A percentile compares a stretch with the other conserved stretches of the same genome.
Evolutionary conservation across 2,329 filamentous ascomycete species (phyloP).

Genomic region (Colletotrichum horii): DNA sequence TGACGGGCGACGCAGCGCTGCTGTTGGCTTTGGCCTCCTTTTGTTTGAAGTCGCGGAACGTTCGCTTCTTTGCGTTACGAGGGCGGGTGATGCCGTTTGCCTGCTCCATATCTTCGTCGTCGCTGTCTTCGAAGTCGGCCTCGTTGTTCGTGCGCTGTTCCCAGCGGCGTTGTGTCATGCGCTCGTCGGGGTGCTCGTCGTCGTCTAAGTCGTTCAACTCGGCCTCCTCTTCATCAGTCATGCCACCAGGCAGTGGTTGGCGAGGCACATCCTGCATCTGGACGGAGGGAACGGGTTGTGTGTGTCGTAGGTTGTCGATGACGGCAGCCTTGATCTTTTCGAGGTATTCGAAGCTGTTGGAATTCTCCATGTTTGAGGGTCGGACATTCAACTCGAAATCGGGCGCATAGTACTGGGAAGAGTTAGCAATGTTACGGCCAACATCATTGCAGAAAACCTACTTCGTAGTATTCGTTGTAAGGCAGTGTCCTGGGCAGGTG

Average conservation of each 20-base stretch:
- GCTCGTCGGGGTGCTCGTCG: slow-evolving; percentile 83
- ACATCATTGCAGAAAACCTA: slow-evolving; percentile 43
- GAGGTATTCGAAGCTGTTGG: slow-evolving; percentile 82
- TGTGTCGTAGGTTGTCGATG: slow-evolving; percentile 85
- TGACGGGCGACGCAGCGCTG: slow-evolving; percentile 40
- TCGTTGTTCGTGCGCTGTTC: slow-evolving; percentile 79
- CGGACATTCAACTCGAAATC: slow-evolving; percentile 92
- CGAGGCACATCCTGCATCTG: slow-evolving; percentile 83
- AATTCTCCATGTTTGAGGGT: slow-evolving; percentile 88
- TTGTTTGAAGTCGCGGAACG: slow-evolving; percentile 58
- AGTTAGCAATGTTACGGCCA: slow-evolving; percentile 27
- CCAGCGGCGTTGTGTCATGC: slow-evolving; percentile 81
- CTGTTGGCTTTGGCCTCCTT: slow-evolving; percentile 42
- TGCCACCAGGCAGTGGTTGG: slow-evolving; percentile 60
- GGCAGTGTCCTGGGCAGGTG: slow-evolving; percentile 84
- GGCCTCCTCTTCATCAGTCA: slow-evolving; percentile 71
- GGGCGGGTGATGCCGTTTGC: slow-evolving; percentile 71
- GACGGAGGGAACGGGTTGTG: slow-evolving; percentile 85
- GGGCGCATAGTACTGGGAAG: slow-evolving; percentile 81
- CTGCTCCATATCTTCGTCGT: slow-evolving; percentile 81
- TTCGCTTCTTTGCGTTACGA: slow-evolving; percentile 52
- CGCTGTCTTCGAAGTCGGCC: slow-evolving; percentile 85
- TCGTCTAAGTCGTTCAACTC: slow-evolving; percentile 76
- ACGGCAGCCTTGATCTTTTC: slow-evolving; percentile 82
- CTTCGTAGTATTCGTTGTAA: slow-evolving; percentile 94